phyloP scores from a whole-genome alignment of 2,329 filamentous ascomycete species.

The Diaporthe sp. region DNA sequence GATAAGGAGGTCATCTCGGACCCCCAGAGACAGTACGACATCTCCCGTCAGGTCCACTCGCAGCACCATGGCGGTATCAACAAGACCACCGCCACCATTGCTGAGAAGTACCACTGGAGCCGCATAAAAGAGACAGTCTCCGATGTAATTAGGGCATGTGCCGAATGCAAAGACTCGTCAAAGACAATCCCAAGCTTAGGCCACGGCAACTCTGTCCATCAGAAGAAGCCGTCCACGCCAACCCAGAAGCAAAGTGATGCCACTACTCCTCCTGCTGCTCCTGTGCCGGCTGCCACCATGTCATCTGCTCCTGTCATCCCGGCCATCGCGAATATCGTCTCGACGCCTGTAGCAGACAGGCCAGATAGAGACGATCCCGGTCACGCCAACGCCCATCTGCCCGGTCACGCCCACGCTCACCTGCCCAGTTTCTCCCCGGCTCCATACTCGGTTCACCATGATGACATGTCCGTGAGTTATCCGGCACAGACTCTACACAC shows the following conservation, averaged over 20 bases:
- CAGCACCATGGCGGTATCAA: constrained; percentile 92
- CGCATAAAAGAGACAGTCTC: constrained; percentile 98
- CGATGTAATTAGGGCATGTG: constrained; percentile 92
- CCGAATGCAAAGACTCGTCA: constrained; percentile 86
- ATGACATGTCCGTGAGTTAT: constrained; percentile 61
- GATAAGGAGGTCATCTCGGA: constrained; percentile 97
- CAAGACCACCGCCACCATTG: constrained; percentile 95
- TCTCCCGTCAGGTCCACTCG: constrained; percentile 83
- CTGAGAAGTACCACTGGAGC: constrained; percentile 96
- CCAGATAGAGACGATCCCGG: constrained; percentile 15
- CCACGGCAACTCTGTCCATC: constrained; percentile 20
- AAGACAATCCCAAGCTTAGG: constrained; percentile 59
- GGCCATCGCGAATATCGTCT: constrained; percentile 34
- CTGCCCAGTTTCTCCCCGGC: constrained; percentile 49
- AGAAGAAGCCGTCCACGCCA: constrained; percentile 38
- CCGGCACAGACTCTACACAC: constrained; percentile 48
- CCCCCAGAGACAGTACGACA: constrained; percentile 89
- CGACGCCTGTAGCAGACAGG: constrained; percentile 11
- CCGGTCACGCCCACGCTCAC: constrained; percentile 39
- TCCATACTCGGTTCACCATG: constrained; percentile 61
- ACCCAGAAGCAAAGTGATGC: constrained; percentile 31
- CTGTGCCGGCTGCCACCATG: constrained; percentile 38
- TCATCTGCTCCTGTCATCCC: constrained; percentile 46
- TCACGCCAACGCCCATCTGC: constrained; percentile 32
- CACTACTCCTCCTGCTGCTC: constrained; percentile 29